Percentiles rank a stretch among this genome's conserved stretches.
Evolutionary conservation across 805 yeast genomes (phyloP).

Genomic region (Lipomyces kockii): DNA sequence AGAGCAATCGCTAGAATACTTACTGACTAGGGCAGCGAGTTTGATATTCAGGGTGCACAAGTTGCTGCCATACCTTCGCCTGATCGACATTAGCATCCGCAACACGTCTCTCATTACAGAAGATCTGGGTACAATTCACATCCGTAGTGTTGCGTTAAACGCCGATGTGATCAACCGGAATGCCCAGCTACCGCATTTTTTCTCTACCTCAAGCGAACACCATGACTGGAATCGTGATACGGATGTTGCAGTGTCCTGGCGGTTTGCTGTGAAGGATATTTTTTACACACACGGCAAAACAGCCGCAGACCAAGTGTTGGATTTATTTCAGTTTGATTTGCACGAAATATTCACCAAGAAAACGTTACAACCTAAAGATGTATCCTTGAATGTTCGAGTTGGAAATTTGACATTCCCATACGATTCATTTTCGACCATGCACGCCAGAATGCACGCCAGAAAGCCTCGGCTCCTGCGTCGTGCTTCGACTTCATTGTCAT

Average conservation of each 20-base stretch:
- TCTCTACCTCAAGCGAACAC: conserved; percentile 8
- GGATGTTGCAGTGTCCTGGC: conserved; percentile 20
- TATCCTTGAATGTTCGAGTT: conserved; percentile 21
- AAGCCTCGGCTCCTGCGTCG: not conserved
- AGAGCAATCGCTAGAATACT: not conserved
- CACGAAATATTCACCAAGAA: conserved; percentile 18
- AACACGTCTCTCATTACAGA: conserved; percentile 22
- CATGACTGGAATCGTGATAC: not conserved
- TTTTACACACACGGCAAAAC: conserved; percentile 21
- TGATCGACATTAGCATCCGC: conserved; percentile 26
- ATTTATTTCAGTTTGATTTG: conserved; percentile 26
- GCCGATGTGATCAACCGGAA: conserved; percentile 19
- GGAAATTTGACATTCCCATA: conserved; percentile 32
- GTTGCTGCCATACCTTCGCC: conserved; percentile 10
- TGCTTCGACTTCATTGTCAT: not conserved
- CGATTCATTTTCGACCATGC: conserved; percentile 31
- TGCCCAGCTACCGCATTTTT: conserved; percentile 15
- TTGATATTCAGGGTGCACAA: conserved; percentile 20
- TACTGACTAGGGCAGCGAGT: not conserved
- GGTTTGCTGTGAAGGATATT: conserved; percentile 27
- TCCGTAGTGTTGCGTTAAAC: conserved; percentile 25
- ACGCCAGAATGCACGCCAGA: conserved; percentile 5
- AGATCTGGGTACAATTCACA: conserved; percentile 26
- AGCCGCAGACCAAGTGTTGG: conserved; percentile 29
- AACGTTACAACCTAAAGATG: conserved; percentile 9